A percentile compares a stretch with the other conserved stretches of the same genome.
phyloP scores from a whole-genome alignment of 208 protist genomes.

The Strigomonas culicis region DNA sequence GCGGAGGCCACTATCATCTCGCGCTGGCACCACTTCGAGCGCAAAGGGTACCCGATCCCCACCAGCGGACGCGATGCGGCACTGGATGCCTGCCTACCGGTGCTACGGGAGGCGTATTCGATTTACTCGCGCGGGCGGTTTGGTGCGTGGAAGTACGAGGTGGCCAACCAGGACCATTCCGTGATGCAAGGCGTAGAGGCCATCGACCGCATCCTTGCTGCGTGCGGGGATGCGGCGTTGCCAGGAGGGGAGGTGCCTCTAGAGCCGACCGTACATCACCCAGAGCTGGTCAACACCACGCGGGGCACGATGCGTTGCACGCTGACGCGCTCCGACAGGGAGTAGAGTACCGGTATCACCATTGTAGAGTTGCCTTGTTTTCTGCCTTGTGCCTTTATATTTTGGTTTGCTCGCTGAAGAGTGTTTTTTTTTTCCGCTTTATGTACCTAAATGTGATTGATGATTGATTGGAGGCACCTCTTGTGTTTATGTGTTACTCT shows the following conservation, averaged over 20 bases:
- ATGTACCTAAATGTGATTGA: neutral
- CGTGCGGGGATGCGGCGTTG: slow-evolving; percentile 24
- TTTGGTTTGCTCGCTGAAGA: too few species aligned
- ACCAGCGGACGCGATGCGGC: neutral
- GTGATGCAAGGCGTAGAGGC: slow-evolving; percentile 73
- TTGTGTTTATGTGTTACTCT: slow-evolving; percentile 1
- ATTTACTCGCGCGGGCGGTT: slow-evolving; percentile 71
- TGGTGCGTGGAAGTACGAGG: slow-evolving; percentile 70
- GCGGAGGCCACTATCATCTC: slow-evolving; percentile 44
- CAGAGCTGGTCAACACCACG: slow-evolving; percentile 35
- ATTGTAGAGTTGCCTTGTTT: too few species aligned
- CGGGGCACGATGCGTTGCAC: slow-evolving; percentile 26
- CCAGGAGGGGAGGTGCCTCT: neutral
- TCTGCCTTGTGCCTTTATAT: too few species aligned
- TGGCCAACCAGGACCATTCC: slow-evolving; percentile 69
- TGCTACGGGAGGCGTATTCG: neutral
- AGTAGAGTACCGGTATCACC: too few species aligned
- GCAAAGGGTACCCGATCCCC: neutral
- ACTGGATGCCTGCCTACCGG: neutral
- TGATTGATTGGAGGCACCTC: neutral
- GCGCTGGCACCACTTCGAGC: slow-evolving; percentile 42
- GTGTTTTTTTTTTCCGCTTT: neutral
- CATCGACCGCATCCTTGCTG: slow-evolving; percentile 18
- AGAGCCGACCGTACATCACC: slow-evolving; percentile 13
- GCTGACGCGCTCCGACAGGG: slow-evolving; percentile 5